Evolutionary conservation across 495 filamentous ascomycete genomes (phyloP), one percentile per base, ranked within the genome.

Genomic region (Aspergillus bertholletiae): DNA sequence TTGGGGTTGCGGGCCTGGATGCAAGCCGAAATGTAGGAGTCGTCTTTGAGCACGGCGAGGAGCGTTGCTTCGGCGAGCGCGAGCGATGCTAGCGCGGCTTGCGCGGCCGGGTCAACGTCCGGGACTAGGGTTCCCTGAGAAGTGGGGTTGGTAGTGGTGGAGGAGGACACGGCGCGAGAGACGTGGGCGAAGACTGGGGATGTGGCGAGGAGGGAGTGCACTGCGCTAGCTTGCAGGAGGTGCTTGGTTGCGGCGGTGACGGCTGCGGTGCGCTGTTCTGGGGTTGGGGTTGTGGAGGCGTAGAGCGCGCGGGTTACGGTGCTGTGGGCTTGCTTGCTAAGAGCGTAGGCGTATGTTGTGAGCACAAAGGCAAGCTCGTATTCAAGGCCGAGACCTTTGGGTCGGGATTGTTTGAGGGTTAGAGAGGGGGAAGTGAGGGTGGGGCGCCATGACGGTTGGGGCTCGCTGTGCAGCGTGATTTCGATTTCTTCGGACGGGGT

Each of bases 41-140:
- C 94, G 59, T 96, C 92, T 61, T 96, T 97, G 26, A 93, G 69
- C 1, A 97, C 90, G 2, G 90, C 88, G 2, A 96, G 77, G 6
- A 97, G 80, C 0, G 92, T 97, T 0, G 94, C 93, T 66, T 96
- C 91, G 0, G 90, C 88, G 11, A 95, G 72, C 0, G 91, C 86
- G 6, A 97, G 78, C 1, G 80, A 80, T 12, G 84, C 77, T 23
- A 96, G 77, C 5, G 90, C 90, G 0, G 79, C 75, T n/a, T 92
- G 81, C 4, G 84, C 78, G 0, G 82, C 66, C 2, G 84, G 74
- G 27, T 82, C 72, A 30, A 94, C 81, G 63, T 96, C 92, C 0
- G 72, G 68, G 6, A 65, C 60, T 8, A 49, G 34, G 4, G 64
- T 55, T 3, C 60, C 54, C 1, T 54, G 43, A 5, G 49, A 54